These are phyloP conservation scores for Cardamine resedifolia DNA, from an alignment of 345 rosid species.

Conservation along the genomic window DNA sequence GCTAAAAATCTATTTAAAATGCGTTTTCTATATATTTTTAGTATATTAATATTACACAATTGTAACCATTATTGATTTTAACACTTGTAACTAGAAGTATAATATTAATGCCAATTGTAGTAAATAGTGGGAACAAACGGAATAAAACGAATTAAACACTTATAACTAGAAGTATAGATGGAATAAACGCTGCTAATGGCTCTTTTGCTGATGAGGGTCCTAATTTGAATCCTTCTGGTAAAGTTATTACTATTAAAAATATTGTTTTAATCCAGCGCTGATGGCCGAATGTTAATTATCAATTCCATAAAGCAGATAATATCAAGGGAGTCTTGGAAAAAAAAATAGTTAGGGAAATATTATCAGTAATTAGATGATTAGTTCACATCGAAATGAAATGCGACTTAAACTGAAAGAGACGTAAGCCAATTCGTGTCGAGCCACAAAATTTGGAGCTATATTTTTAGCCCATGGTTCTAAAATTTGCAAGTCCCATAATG, in stretches of 20 bases:
- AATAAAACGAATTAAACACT: neutral
- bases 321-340: neutral
- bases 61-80: no score
- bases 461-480: slow-evolving; percentile 10
- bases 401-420: slow-evolving; percentile 32
- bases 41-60: no score
- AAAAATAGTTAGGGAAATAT: slow-evolving; percentile 9
- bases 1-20: neutral
- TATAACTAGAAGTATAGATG: no score
- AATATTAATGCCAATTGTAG: no score
- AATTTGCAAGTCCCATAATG: neutral
- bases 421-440: slow-evolving; percentile 34
- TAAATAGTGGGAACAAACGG: neutral
- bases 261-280: neutral
- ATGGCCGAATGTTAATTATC: neutral
- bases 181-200: neutral
- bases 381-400: slow-evolving; percentile 29
- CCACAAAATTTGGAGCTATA: slow-evolving; percentile 21
- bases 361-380: slow-evolving; percentile 29
- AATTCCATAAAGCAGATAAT: neutral
- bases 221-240: neutral
- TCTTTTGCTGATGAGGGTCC: neutral
- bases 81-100: no score
- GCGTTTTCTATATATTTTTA: neutral
- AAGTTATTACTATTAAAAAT: no score